Evolutionary conservation across 257 asterid species (phyloP).

Genomic region (Ilex asprella): DNA sequence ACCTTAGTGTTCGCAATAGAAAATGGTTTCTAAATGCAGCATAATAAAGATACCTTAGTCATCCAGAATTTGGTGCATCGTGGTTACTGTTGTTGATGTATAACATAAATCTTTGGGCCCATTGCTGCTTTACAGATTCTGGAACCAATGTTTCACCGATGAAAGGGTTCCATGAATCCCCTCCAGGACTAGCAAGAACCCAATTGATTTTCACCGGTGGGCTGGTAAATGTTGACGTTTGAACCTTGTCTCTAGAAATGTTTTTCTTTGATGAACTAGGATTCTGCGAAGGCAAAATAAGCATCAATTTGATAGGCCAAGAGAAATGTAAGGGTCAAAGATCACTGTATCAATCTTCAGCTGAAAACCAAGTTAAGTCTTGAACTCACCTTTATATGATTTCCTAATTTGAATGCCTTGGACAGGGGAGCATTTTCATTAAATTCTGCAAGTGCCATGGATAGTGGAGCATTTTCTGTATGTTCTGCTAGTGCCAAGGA

Average conservation of each 20-base stretch:
- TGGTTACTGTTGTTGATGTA: background rate
- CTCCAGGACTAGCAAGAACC: conserved; percentile 1
- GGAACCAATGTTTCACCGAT: background rate
- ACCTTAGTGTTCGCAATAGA: no score
- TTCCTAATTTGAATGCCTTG: background rate
- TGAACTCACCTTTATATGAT: background rate
- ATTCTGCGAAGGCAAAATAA: background rate
- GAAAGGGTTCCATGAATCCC: conserved; percentile 1
- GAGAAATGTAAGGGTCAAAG: background rate
- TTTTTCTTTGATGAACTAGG: background rate
- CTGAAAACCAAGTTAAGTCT: no score
- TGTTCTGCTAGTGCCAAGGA: background rate
- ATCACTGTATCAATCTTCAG: background rate
- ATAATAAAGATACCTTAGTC: background rate
- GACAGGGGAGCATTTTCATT: background rate
- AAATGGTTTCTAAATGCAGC: no score
- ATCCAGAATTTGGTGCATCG: background rate
- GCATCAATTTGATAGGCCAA: background rate
- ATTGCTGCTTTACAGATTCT: background rate
- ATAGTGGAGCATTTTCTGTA: background rate
- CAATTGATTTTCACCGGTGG: background rate
- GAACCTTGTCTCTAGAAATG: background rate
- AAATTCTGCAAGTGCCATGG: background rate
- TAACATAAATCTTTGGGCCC: background rate
- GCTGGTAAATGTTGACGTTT: background rate